These are phyloP conservation scores for Epichloe elymi DNA, from an alignment of 2,329 filamentous ascomycete genomes.

Conservation along the genomic window DNA sequence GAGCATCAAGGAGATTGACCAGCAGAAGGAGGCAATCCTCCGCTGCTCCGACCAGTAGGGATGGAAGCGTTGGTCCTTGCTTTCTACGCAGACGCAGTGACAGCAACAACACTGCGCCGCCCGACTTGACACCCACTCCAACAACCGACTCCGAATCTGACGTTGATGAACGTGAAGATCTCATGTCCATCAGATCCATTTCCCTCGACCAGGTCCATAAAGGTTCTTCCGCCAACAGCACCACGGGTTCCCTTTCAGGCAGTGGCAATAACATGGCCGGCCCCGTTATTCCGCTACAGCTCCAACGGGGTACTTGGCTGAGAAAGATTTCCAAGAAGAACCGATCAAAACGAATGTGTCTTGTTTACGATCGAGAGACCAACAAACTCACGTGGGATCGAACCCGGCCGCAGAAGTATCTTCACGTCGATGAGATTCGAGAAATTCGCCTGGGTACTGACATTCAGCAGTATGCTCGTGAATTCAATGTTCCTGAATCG, in stretches of 20 bases:
- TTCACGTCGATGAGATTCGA: conserved; percentile 91
- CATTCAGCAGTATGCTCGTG: conserved; percentile 77
- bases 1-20: conserved; percentile 55
- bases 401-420: conserved; percentile 62
- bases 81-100: conserved; percentile 80
- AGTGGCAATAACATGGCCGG: conserved; percentile 37
- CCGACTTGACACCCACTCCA: conserved; percentile 27
- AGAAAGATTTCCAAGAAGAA: conserved; percentile 78
- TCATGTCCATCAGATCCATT: conserved; percentile 21
- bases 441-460: conserved; percentile 77
- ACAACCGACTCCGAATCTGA: conserved; percentile 45
- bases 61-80: conserved; percentile 79
- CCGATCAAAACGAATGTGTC: conserved; percentile 54
- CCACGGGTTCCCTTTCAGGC: conserved; percentile 32
- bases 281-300: conserved; percentile 61
- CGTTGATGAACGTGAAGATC: conserved; percentile 36
- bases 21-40: conserved; percentile 63
- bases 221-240: conserved; percentile 36
- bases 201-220: conserved; percentile 29
- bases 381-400: conserved; percentile 85
- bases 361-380: conserved; percentile 66
- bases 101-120: conserved; percentile 61
- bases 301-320: conserved; percentile 67
- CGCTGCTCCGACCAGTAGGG: conserved; percentile 61
- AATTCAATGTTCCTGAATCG: conserved; percentile 56